Evolutionary conservation across 2,329 filamentous ascomycete species (phyloP).

Genomic region (Colletotrichum eleusines): DNA sequence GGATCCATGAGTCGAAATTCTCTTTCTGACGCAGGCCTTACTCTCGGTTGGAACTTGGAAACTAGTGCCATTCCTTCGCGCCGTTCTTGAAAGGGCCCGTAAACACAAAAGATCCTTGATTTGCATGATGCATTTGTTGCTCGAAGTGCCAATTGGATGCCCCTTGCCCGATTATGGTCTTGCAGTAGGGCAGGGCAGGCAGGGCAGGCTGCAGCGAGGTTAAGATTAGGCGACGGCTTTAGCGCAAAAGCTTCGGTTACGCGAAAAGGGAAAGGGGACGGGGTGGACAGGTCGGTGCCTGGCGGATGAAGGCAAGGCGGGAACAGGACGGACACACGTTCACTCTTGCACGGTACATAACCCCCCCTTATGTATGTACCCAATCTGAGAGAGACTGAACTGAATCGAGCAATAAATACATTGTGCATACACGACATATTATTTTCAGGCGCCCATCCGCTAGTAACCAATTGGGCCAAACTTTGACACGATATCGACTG

Average conservation of each 20-base stretch:
- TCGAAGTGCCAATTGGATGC: background rate
- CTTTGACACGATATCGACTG: conserved; percentile 6
- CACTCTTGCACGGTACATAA: no score
- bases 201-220: conserved; percentile 22
- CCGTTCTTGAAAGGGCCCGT: conserved; percentile 29
- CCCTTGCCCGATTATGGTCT: background rate
- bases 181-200: no score
- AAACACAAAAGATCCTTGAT: conserved; percentile 36
- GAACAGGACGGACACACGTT: no score
- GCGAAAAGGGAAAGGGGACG: background rate
- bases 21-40: background rate
- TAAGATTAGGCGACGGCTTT: conserved; percentile 5
- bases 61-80: conserved; percentile 23
- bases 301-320: background rate
- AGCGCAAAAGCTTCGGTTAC: no score
- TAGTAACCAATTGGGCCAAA: conserved; percentile 17
- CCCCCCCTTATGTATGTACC: no score
- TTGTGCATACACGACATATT: background rate
- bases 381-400: conserved; percentile 1
- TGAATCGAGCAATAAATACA: background rate
- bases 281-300: background rate
- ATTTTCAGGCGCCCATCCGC: conserved; percentile 12
- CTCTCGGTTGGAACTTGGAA: conserved; percentile 29
- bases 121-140: conserved; percentile 6
- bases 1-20: background rate